Evolutionary conservation across 306 rosid species (phyloP).

Genomic region (Vicia sativa): DNA sequence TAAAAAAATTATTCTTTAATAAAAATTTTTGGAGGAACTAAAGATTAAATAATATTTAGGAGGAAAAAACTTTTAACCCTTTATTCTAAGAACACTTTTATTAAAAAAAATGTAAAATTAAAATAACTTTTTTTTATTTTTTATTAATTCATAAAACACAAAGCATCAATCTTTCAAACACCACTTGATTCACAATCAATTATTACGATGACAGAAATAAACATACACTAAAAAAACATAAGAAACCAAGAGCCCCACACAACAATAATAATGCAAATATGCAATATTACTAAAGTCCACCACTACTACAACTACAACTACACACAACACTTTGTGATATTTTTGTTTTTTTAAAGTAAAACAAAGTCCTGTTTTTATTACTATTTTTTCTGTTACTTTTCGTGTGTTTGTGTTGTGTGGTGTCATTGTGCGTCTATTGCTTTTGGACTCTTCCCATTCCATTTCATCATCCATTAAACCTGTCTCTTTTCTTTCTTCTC

Average conservation of each 20-base stretch:
- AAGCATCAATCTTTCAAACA: too few species aligned
- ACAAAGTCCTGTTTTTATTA: background rate
- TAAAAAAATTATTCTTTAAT: too few species aligned
- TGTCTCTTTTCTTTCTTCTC: background rate
- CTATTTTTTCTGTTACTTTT: slow-evolving; percentile 7
- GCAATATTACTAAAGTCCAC: slow-evolving; percentile 19
- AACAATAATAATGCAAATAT: background rate
- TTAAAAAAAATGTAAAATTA: too few species aligned
- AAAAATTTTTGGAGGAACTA: too few species aligned
- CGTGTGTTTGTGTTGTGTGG: slow-evolving; percentile 13
- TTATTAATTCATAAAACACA: too few species aligned
- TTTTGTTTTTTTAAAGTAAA: slow-evolving; percentile 18
- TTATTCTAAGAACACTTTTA: too few species aligned
- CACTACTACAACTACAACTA: background rate
- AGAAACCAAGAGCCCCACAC: slow-evolving; percentile 11
- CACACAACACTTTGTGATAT: background rate
- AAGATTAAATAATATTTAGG: too few species aligned
- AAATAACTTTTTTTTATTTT: too few species aligned
- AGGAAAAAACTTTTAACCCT: too few species aligned
- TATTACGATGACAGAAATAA: too few species aligned
- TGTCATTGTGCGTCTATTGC: slow-evolving; percentile 11
- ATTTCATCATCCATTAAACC: slow-evolving; percentile 10
- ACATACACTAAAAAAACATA: too few species aligned
- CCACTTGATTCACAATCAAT: too few species aligned
- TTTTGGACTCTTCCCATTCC: slow-evolving; percentile 19